phyloP scores from a whole-genome alignment of 768 basidiomycete species.

The Boletus sp. region DNA sequence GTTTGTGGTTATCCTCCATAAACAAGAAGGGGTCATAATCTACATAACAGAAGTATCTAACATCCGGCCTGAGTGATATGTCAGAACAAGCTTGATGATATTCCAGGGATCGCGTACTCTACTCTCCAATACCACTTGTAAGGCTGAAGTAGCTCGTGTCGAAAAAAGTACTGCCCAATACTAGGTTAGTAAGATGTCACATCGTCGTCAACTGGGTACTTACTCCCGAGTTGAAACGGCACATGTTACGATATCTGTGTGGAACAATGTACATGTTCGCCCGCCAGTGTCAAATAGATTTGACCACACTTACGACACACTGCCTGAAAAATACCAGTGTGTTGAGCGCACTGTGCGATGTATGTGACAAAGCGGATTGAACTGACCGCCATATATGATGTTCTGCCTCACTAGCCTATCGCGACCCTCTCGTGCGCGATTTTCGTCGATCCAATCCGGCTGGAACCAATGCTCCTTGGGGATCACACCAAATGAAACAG shows the following conservation, averaged over 20 bases:
- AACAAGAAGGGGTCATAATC: slow-evolving; percentile 50
- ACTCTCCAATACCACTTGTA: slow-evolving; percentile 66
- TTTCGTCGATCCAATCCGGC: slow-evolving; percentile 72
- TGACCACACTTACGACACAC: slow-evolving; percentile 39
- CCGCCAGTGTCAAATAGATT: neutral
- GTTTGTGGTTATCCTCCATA: slow-evolving; percentile 53
- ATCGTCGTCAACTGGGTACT: slow-evolving; percentile 15
- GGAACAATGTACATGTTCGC: neutral
- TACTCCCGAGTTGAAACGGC: slow-evolving; percentile 70
- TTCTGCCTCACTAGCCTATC: slow-evolving; percentile 48
- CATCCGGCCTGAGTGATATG: slow-evolving; percentile 38
- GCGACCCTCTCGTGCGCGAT: slow-evolving; percentile 50
- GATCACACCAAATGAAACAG: slow-evolving; percentile 55
- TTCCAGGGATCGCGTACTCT: slow-evolving; percentile 38
- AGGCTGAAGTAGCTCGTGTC: slow-evolving; percentile 48
- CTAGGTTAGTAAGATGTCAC: slow-evolving; percentile 5
- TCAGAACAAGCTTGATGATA: neutral
- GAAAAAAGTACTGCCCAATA: slow-evolving; percentile 49
- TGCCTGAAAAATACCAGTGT: slow-evolving; percentile 32
- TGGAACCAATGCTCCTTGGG: slow-evolving; percentile 66
- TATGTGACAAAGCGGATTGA: neutral
- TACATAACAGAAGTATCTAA: slow-evolving; percentile 56
- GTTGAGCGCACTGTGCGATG: neutral
- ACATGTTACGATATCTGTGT: slow-evolving; percentile 71
- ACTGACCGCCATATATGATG: slow-evolving; percentile 51